These are phyloP conservation scores for Debaryomyces udenii DNA, from an alignment of 1,139 yeast genomes.

Conservation along the genomic window DNA sequence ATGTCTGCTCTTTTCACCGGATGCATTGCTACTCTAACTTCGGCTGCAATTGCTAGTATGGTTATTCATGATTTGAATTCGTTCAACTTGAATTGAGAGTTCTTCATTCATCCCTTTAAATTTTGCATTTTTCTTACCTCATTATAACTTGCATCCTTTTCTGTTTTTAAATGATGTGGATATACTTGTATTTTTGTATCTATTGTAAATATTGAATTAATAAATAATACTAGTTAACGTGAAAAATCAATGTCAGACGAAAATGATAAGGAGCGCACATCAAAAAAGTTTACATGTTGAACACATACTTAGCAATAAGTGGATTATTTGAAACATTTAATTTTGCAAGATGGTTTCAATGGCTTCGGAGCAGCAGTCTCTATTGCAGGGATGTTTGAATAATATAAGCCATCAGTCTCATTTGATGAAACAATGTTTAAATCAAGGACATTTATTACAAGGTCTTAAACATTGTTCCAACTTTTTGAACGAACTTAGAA, in stretches of 20 bases:
- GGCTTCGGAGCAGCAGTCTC: constrained; percentile 19
- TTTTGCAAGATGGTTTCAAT: constrained; percentile 3
- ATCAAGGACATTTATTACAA: constrained; percentile 73
- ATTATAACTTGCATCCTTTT: background rate
- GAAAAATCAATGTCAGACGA: background rate
- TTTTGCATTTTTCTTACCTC: background rate
- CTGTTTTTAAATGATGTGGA: too few species aligned
- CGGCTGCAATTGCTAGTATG: constrained; percentile 73
- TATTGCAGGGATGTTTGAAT: constrained; percentile 54
- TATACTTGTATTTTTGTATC: background rate
- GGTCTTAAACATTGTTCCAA: constrained; percentile 88
- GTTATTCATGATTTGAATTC: constrained; percentile 53
- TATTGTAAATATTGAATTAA: background rate
- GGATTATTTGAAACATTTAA: background rate
- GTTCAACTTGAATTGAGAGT: constrained; percentile 1
- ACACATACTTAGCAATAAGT: background rate
- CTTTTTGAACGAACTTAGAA: constrained; percentile 79
- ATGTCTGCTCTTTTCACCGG: constrained; percentile 59
- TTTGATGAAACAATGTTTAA: constrained; percentile 77
- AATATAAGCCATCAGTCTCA: constrained; percentile 71
- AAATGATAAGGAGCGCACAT: constrained; percentile 7
- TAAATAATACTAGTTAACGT: background rate
- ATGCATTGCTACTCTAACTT: constrained; percentile 55
- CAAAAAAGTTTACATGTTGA: background rate
- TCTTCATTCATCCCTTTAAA: background rate